Base-by-base conservation (phyloP, 1,284 basidiomycete genomes). In the Ceratobasidium sp. region DNA sequence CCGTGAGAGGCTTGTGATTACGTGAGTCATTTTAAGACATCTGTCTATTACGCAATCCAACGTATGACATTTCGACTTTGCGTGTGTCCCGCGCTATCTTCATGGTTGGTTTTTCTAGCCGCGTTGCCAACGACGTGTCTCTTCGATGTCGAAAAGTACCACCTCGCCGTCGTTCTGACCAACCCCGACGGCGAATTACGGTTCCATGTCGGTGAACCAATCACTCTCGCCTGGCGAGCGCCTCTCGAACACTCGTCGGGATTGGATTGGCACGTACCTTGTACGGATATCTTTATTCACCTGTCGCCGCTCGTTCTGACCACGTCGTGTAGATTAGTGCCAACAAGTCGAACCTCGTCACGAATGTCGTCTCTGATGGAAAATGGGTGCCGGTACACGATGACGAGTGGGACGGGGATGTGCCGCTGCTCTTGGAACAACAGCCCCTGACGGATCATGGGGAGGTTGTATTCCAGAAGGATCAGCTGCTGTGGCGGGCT, bases 201-300 rank as follows among this genome's bases (percentile, higher is more conserved):
- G 8, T 99, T 94, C 89, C 94, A 96, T 83, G 90, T 99, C 60
- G 97, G 97, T 46, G 95, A 99, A 84, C 92, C 94, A 6, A 96
- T 99, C 81, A 88, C 85, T 4, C 89, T 99, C 48, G 89, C 90
- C 59, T 99, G 97, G 97, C 90, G 91, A 71, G 97, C 95, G 0
- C 96, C 97, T 0, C 85, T 87, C 48, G 90, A 92, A 78, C 97
- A 99, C 83, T 97, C 96, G 95, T n/a, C 91, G 93, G 81, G 97
- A 99, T 84, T 99, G 97, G 98, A 94, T 99, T 81, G 98, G 97
- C 14, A 90, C 99, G 57, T 98, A 98, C 82, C 87, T 91, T 82
- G 92, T 92, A 81, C 55, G 87, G 83, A 41, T 76, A 59, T 54
- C 27, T 30, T 0, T 33, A 14, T 12, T 14, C 16, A n/a, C 10